Evolutionary conservation across 805 yeast species (phyloP), one percentile per base, ranked within the genome.

Genomic region (Wickerhamiella lipophila): DNA sequence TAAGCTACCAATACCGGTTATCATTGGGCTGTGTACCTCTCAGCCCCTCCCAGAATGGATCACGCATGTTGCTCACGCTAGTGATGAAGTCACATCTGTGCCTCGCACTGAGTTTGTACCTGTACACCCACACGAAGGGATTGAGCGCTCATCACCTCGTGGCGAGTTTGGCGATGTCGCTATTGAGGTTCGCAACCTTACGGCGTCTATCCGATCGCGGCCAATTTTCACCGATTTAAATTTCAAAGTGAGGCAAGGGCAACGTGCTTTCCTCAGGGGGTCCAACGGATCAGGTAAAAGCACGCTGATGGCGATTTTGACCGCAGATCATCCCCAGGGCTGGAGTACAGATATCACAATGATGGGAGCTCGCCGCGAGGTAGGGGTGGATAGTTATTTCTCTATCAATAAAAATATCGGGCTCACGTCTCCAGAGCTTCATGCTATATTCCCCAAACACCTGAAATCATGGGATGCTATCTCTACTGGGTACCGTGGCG

Each of bases 261-360:
- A 85, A 32, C 80, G 76, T 58, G 86, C 96, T 94, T 94, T 92
- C 60, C 71, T 89, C 26, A 68, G 81, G 50, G 98, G 98, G 2
- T 76, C 78, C 50, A 89, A 92, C 56, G 98, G 98, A 1, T 74
- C 94, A 0, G 98, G 98, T 0, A 89, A 89, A 62, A 83, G 96
- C 1, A 92, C 98, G 0, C 65, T 89, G 21, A 64, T 92, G 13
- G 77, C 96, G 1, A 63, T 92, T 42, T 70, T 89, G 25, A 87
- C 95, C 0, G 87, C 95, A 3, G 98, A 89, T 58, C 98, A 89
- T 61, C 98, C 98, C 1, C 96, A 89, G 64, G 80, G 96, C 1
- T 89, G 97, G 97, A 80, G 77, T 55, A 72, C 77, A 4, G 76
- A 73, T 19, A 72, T 92, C 19, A 64, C 68, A 6, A 68, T 86